Base-by-base conservation (phyloP, 495 filamentous ascomycete genomes). In the Bombardia bombarda region DNA sequence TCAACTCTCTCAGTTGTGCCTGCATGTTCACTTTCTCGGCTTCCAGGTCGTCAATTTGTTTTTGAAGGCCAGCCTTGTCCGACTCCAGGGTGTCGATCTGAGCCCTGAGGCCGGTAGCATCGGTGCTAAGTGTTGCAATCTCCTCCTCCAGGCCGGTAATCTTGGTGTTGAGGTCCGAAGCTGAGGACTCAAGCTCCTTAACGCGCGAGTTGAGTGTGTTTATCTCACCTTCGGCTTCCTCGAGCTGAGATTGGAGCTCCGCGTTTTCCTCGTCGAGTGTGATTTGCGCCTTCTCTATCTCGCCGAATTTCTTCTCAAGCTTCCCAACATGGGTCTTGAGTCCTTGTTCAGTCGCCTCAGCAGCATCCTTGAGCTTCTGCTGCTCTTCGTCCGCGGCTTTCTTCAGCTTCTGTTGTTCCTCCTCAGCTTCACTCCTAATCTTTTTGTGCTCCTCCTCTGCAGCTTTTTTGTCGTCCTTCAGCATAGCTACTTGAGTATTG, bases 231-330 rank as follows among this genome's bases (percentile, higher is more conserved):
- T 56, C 46, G 8, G 56, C 58, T 10, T 42, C 35, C 14, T 44
- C 50, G 9, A 61, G 49, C 34, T 51, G 47, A 36, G 45, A 22
- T 41, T 56, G 36, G 14, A 55, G 35, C n/a, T 68, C 62, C 7
- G 53, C 44, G 40, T 56, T 66, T 35, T 64, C 65, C 40, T 61
- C 53, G 35, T 63, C 51, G 12, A 70, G 44, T 3, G 46, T 36
- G 10, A 46, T 43, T 38, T 51, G 46, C 42, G 62, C 52, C 26
- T 53, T 46, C 31, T 59, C 57, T 6, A 50, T 38, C 8, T 56
- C 66, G 42, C 53, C 58, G 46, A 60, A 68, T 23, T 64, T 58
- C 40, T 61, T 51, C 40, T 68, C 57, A 7, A 74, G 49, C 18
- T 63, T 56, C 10, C 47, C 47, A 30, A 65, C 49, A 13, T 58